Conservation (phyloP, 2,329 filamentous ascomycete genomes). For the Talaromyces albobiverticillius region DNA sequence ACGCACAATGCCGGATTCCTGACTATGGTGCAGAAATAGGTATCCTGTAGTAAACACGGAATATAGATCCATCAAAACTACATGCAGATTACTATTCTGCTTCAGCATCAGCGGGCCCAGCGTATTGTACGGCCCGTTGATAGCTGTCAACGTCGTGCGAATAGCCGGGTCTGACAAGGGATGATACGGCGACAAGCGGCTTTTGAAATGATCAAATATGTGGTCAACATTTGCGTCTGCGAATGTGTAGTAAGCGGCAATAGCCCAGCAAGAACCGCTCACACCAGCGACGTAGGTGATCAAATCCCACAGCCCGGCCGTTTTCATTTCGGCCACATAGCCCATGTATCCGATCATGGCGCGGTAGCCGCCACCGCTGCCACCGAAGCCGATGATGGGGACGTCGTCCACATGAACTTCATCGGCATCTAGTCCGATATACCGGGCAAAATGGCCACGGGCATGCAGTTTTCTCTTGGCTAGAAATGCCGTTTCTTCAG, state of each 20-base stretch:
- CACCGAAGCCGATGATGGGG: constrained; percentile 13
- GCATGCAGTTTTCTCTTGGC: constrained; percentile 7
- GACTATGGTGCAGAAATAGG: constrained; percentile 14
- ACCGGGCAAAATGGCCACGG: constrained; percentile 10
- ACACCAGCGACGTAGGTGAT: constrained; percentile 14
- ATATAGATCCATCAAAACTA: constrained; percentile 16
- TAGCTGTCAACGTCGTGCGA: constrained; percentile 12
- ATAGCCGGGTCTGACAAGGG: constrained; percentile 14
- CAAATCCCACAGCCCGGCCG: constrained; percentile 9
- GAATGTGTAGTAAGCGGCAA: constrained; percentile 15
- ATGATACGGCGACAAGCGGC: constrained; percentile 12
- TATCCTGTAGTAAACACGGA: constrained; percentile 15
- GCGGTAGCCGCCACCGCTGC: constrained; percentile 13
- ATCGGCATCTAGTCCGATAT: constrained; percentile 8
- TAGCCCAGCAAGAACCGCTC: constrained; percentile 13
- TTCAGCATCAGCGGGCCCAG: constrained; percentile 12
- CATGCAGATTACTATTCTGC: constrained; percentile 13
- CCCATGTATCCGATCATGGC: constrained; percentile 14
- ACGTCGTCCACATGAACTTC: constrained; percentile 13
- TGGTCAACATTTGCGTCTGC: constrained; percentile 10
- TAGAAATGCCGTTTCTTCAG: constrained; percentile 10
- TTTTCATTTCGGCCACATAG: constrained; percentile 15
- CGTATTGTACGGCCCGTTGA: constrained; percentile 12
- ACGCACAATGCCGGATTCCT: constrained; percentile 2
- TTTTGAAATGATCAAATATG: constrained; percentile 13